Evolutionary conservation across 108 stramenopile species (phyloP).

Genomic region (Pseudonitzschia delicatissima): DNA sequence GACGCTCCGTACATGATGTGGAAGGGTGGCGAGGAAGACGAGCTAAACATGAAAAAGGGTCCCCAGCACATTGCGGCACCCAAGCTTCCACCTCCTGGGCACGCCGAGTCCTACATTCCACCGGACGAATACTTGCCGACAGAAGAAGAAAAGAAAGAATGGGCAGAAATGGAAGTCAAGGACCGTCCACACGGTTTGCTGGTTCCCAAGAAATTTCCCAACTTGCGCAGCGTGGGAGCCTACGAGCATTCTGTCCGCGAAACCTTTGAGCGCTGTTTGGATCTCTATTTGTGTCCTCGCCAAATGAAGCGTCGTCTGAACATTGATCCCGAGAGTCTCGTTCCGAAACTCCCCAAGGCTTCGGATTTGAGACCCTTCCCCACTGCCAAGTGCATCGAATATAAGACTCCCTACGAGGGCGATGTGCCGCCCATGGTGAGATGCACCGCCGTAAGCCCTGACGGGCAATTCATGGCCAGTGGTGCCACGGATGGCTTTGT

Average conservation of each 20-base stretch:
- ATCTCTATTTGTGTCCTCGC: conserved; percentile 97
- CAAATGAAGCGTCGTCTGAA: conserved; percentile 90
- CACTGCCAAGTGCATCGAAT: conserved; percentile 85
- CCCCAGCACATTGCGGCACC: conserved; percentile 97
- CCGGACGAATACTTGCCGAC: conserved; percentile 96
- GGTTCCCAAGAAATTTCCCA: conserved; percentile 86
- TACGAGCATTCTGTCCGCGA: conserved; percentile 93
- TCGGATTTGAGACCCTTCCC: conserved; percentile 96
- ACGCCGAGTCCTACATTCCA: conserved; percentile 95
- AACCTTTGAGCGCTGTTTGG: conserved; percentile 97
- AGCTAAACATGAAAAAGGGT: conserved; percentile 79
- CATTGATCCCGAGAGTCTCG: conserved; percentile 96
- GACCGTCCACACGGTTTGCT: conserved; percentile 90
- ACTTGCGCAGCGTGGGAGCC: conserved; percentile 90
- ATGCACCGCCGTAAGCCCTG: conserved; percentile 80
- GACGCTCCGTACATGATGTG: conserved; percentile 85
- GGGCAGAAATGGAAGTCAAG: conserved; percentile 85
- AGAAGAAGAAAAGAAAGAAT: conserved; percentile 89
- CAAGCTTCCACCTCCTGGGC: conserved; percentile 95
- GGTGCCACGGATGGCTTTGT: conserved; percentile 90
- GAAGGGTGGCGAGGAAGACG: conserved; percentile 94
- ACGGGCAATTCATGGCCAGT: conserved; percentile 95
- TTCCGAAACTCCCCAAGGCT: conserved; percentile 93
- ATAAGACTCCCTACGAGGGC: conserved; percentile 63
- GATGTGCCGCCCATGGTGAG: conserved; percentile 62